Evolutionary conservation across 192 early-diverging fungal species (phyloP), one percentile per base, ranked within the genome.

Genomic region (Umbelopsis vinacea): DNA sequence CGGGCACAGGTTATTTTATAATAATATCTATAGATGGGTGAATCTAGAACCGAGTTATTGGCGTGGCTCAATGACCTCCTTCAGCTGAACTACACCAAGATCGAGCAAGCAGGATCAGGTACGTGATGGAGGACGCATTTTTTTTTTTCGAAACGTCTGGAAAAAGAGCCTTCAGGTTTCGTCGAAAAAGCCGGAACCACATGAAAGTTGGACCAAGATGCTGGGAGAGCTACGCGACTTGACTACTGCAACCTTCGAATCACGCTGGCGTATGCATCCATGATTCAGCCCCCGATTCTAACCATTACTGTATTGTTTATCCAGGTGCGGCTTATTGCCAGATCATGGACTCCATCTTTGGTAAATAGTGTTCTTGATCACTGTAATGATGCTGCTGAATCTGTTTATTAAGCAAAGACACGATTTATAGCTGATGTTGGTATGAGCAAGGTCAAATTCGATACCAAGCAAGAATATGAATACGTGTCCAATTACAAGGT

Each of bases 401-500:
- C 29, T 40, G 55, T 26, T 77, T 66, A 52, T 46, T 63, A 7
- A 22, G 23, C 24, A 45, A 46, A 63, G 22, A n/a, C 17, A 63
- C 33, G 26, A 37, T 63, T 26, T 12, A 67, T 68, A 90, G 86
- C 79, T 40, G 85, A 98, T 85, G 88, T 98, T 12, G 90, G 90
- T 23, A 87, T 99, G 73, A 77, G 78, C 68, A 94, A 94, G 74
- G 97, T 99, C 71, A 98, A 97, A 79, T 99, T 98, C 75, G 83
- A 87, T 35, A 92, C 96, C 33, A 97, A 95, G 83, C 92, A 95
- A 66, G 95, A 98, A 73, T 97, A 97, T 81, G 97, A 99, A 81
- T 99, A 94, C 76, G 89, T 97, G 35, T 84, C 85, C 45, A 99
- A 99, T 82, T 99, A 87, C 81, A 98, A 99, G 84, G 85, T 99